Conservation (phyloP, 805 yeast genomes). For the Wickerhamomyces alni region DNA sequence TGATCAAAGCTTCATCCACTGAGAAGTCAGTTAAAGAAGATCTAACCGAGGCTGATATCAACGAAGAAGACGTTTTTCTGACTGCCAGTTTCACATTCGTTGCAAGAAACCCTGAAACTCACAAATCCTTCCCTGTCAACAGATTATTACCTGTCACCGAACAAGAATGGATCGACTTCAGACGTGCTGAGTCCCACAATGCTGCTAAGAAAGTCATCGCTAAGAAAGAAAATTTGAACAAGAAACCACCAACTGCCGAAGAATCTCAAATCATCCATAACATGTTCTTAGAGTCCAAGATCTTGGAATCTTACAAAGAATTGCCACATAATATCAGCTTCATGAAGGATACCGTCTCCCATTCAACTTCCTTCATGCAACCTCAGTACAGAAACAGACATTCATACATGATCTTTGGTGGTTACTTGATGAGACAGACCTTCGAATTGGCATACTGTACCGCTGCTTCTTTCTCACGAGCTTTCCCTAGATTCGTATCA, state of each 20-base stretch:
- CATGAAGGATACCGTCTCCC: constrained; percentile 67
- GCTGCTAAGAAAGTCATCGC: constrained; percentile 81
- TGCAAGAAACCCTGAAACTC: constrained; percentile 92
- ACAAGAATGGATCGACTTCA: constrained; percentile 75
- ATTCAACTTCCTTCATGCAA: constrained; percentile 86
- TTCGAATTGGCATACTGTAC: constrained; percentile 92
- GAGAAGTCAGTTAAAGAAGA: constrained; percentile 47
- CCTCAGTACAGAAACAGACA: constrained; percentile 96
- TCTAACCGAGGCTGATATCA: constrained; percentile 51
- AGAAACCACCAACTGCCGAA: constrained; percentile 68
- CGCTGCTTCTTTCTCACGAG: constrained; percentile 81
- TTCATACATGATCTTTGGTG: constrained; percentile 93
- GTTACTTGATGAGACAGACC: constrained; percentile 85
- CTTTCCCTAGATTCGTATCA: constrained; percentile 84
- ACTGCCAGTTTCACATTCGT: constrained; percentile 94
- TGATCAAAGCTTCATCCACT: constrained; percentile 81
- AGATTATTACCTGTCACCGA: constrained; percentile 69
- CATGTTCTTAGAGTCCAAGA: constrained; percentile 56
- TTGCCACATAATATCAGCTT: constrained; percentile 48
- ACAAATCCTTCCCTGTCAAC: constrained; percentile 82
- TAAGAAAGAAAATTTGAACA: constrained; percentile 48
- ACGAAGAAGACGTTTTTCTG: constrained; percentile 64
- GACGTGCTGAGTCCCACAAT: constrained; percentile 85
- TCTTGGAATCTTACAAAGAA: constrained; percentile 25
- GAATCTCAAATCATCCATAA: constrained; percentile 74